A percentile compares a stretch with the other conserved stretches of the same genome.
These are phyloP conservation scores for Spinellus fusiger DNA, from an alignment of 192 early-diverging fungal species.

Conservation along the genomic window DNA sequence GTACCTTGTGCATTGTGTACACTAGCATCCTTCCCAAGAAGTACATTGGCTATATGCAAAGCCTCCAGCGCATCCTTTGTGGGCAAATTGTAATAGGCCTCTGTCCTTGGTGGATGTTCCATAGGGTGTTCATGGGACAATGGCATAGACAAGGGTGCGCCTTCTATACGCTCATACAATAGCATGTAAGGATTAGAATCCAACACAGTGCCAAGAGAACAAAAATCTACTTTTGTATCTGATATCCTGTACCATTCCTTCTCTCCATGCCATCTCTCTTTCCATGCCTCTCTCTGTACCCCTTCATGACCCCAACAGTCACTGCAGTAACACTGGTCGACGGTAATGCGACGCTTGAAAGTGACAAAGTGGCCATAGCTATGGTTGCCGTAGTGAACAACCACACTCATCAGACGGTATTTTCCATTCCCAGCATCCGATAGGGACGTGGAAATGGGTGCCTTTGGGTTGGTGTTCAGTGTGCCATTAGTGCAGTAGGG, in stretches of 20 bases:
- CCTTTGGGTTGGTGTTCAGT: constrained; percentile 43
- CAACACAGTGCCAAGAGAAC: constrained; percentile 52
- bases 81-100: no score
- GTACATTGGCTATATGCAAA: no score
- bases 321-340: constrained; percentile 22
- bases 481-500: constrained; percentile 63
- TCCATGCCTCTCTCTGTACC: no score
- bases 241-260: constrained; percentile 64
- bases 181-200: constrained; percentile 65
- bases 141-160: neutral
- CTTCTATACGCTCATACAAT: constrained; percentile 44
- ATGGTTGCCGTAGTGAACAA: constrained; percentile 69
- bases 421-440: neutral
- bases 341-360: constrained; percentile 46
- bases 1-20: neutral
- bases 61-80: no score
- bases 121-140: no score
- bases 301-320: constrained; percentile 14
- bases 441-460: constrained; percentile 44
- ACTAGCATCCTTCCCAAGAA: no score
- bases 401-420: constrained; percentile 59
- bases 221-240: constrained; percentile 59
- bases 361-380: constrained; percentile 74
- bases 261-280: constrained; percentile 11
- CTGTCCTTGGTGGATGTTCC: no score